Percentiles rank a stretch among this genome's conserved stretches.
These are phyloP conservation scores for Apiotrichum veenhuisii DNA, from an alignment of 1,284 basidiomycete species.

Conservation along the genomic window DNA sequence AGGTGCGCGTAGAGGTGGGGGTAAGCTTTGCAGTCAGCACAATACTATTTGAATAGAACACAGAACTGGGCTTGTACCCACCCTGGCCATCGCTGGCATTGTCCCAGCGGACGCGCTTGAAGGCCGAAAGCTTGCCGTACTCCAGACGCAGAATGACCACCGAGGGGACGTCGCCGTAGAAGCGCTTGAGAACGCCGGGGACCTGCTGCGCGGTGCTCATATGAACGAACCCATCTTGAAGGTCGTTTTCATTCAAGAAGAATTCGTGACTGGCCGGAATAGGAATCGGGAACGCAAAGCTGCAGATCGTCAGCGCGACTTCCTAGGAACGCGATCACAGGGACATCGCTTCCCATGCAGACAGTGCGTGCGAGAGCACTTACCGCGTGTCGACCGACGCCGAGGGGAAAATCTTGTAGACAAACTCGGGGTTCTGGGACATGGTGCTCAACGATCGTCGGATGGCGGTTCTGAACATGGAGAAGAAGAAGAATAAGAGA, in stretches of 20 bases:
- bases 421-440: conserved; percentile 30
- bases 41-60: no score
- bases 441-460: conserved; percentile 18
- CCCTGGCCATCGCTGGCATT: conserved; percentile 30
- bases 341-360: no score
- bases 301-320: background rate
- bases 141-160: conserved; percentile 57
- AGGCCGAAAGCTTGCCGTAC: conserved; percentile 30
- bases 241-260: conserved; percentile 37
- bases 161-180: conserved; percentile 53
- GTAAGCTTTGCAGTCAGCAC: conserved; percentile 5
- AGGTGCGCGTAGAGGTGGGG: conserved; percentile 54
- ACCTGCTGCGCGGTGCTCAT: conserved; percentile 60
- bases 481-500: background rate
- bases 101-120: conserved; percentile 40
- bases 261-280: conserved; percentile 32
- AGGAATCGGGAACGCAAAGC: conserved; percentile 26
- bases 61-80: conserved; percentile 19
- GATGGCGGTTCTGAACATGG: conserved; percentile 10
- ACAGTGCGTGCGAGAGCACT: no score
- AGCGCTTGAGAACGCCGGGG: conserved; percentile 56
- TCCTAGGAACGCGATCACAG: no score
- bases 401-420: conserved; percentile 48
- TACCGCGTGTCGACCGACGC: conserved; percentile 41
- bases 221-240: conserved; percentile 58